Conservation (phyloP, 169 alveolate species). For the Plasmodium falciparum region DNA sequence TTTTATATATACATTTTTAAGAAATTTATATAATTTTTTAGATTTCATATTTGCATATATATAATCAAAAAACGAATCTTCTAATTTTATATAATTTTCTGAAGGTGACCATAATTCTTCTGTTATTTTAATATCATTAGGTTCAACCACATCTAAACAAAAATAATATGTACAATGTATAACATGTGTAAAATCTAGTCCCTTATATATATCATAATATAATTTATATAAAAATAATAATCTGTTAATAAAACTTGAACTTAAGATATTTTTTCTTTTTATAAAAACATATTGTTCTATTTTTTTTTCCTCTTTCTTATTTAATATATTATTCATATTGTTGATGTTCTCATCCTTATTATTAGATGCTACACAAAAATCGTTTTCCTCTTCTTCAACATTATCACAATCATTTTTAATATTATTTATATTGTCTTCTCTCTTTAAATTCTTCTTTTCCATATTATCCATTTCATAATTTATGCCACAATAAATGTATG, state of each 20-base stretch:
- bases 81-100: background rate
- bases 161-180: slow-evolving; percentile 18
- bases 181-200: slow-evolving; percentile 1
- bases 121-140: no score
- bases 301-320: background rate
- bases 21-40: slow-evolving; percentile 5
- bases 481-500: no score
- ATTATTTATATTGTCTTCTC: no score
- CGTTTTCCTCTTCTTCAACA: no score
- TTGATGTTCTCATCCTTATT: no score
- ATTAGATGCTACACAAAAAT: no score
- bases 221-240: slow-evolving; percentile 21
- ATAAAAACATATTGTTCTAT: background rate
- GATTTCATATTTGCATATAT: slow-evolving; percentile 16
- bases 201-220: slow-evolving; percentile 6
- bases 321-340: no score
- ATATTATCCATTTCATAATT: no score
- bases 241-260: background rate
- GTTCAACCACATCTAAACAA: slow-evolving; percentile 4
- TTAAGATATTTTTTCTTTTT: slow-evolving; percentile 7
- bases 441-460: no score
- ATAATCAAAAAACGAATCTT: slow-evolving; percentile 12
- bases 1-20: background rate
- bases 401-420: no score
- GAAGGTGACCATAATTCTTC: no score